A percentile compares a stretch with the other conserved stretches of the same genome.
Conservation (phyloP, 192 early-diverging fungal genomes). For the Backusella tuberculispora region DNA sequence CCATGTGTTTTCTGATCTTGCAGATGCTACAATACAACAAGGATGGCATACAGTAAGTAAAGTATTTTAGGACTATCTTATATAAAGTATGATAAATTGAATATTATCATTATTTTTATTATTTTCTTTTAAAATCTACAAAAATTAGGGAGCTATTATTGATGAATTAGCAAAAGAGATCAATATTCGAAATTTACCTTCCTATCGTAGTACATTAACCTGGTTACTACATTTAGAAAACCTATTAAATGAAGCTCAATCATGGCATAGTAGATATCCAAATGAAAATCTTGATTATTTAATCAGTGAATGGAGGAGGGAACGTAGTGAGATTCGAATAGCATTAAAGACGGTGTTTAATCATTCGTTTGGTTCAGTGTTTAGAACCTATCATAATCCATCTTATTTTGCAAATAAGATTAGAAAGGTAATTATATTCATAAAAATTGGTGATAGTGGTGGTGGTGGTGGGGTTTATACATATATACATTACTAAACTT, state of each 20-base stretch:
- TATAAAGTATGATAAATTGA: too few species aligned
- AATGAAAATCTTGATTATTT: constrained; percentile 28
- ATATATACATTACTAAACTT: too few species aligned
- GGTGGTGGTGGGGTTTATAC: too few species aligned
- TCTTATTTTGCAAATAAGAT: constrained; percentile 66
- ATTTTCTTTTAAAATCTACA: background rate
- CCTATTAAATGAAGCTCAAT: constrained; percentile 60
- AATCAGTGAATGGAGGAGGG: constrained; percentile 51
- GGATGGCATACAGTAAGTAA: constrained; percentile 61
- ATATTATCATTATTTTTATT: background rate
- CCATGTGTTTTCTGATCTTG: constrained; percentile 65
- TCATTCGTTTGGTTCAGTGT: constrained; percentile 63
- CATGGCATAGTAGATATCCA: constrained; percentile 37
- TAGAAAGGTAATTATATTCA: constrained; percentile 43
- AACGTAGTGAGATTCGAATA: constrained; percentile 49
- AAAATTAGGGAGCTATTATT: constrained; percentile 58
- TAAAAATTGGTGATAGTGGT: too few species aligned
- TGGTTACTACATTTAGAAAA: constrained; percentile 61
- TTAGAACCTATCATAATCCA: constrained; percentile 62
- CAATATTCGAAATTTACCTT: constrained; percentile 49
- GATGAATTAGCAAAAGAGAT: constrained; percentile 61
- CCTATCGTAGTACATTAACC: constrained; percentile 53
- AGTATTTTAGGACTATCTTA: too few species aligned
- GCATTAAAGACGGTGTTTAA: constrained; percentile 57
- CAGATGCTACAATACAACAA: constrained; percentile 62